phyloP scores from a whole-genome alignment of 2,329 filamentous ascomycete genomes.

The Zymoseptoria tritici region DNA sequence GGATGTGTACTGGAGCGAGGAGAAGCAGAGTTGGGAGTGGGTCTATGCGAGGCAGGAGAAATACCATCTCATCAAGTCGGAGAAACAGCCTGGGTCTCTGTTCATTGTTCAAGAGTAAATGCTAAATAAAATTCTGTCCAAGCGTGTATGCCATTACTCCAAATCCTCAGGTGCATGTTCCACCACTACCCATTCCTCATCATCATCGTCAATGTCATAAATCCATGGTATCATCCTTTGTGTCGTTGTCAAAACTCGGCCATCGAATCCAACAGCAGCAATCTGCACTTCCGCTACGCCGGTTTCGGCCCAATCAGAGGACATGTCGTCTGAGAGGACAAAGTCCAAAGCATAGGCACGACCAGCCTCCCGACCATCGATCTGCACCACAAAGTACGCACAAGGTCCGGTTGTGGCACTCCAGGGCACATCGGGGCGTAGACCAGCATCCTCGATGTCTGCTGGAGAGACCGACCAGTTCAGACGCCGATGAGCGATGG shows the following conservation, averaged over 20 bases:
- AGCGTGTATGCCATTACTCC: not conserved
- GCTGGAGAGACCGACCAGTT: not conserved
- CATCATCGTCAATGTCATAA: not conserved
- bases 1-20: conserved; percentile 16
- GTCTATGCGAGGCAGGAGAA: conserved; percentile 17
- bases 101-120: not conserved
- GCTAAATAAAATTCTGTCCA: not conserved
- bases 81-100: not conserved
- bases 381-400: conserved; percentile 25
- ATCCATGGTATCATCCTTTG: not conserved
- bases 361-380: conserved; percentile 20
- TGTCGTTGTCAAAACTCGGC: not conserved
- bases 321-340: not conserved
- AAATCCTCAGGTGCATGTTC: not conserved
- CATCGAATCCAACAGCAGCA: not conserved
- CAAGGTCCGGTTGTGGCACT: conserved; percentile 32
- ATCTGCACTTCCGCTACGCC: not conserved
- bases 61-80: conserved; percentile 12
- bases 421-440: conserved; percentile 17
- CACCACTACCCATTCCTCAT: not conserved
- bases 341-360: conserved; percentile 28
- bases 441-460: conserved; percentile 5
- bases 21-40: conserved; percentile 13
- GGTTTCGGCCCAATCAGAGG: not conserved
- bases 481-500: not conserved